phyloP scores from a whole-genome alignment of 1,284 basidiomycete genomes.

The Malassezia obtusa region DNA sequence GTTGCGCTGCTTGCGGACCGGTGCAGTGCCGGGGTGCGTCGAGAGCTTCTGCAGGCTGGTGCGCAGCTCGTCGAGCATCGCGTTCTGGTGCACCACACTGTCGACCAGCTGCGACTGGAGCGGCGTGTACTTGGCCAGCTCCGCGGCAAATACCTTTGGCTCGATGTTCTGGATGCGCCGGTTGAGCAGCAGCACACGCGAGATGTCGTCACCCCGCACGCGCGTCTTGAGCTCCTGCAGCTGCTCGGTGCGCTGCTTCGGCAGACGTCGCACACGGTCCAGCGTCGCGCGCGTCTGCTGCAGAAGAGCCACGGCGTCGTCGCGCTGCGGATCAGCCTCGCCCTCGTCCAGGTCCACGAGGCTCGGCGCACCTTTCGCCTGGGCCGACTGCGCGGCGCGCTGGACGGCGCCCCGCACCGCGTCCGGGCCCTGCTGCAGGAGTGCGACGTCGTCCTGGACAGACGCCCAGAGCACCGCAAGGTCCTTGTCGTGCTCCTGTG shows the following conservation, averaged over 20 bases:
- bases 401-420: slow-evolving; percentile 62
- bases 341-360: slow-evolving; percentile 17
- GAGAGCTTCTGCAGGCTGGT: slow-evolving; percentile 8
- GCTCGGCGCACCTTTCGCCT: neutral
- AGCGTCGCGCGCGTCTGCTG: neutral
- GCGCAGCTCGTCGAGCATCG: slow-evolving; percentile 19
- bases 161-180: slow-evolving; percentile 74
- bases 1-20: slow-evolving; percentile 55
- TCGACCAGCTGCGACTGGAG: slow-evolving; percentile 59
- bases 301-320: neutral
- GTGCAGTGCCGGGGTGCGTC: slow-evolving; percentile 4
- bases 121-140: slow-evolving; percentile 88
- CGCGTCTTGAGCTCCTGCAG: slow-evolving; percentile 89
- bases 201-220: slow-evolving; percentile 94
- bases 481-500: slow-evolving; percentile 67
- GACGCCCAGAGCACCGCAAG: slow-evolving; percentile 66
- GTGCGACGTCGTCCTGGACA: slow-evolving; percentile 60
- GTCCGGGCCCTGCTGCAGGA: slow-evolving; percentile 56
- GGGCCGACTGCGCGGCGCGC: neutral
- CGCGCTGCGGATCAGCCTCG: neutral
- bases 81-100: slow-evolving; percentile 20
- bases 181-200: slow-evolving; percentile 82
- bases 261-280: slow-evolving; percentile 28
- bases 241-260: slow-evolving; percentile 66
- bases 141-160: slow-evolving; percentile 75